These are phyloP conservation scores for Hippophae gyantsensis DNA, from an alignment of 306 rosid species.

Conservation along the genomic window DNA sequence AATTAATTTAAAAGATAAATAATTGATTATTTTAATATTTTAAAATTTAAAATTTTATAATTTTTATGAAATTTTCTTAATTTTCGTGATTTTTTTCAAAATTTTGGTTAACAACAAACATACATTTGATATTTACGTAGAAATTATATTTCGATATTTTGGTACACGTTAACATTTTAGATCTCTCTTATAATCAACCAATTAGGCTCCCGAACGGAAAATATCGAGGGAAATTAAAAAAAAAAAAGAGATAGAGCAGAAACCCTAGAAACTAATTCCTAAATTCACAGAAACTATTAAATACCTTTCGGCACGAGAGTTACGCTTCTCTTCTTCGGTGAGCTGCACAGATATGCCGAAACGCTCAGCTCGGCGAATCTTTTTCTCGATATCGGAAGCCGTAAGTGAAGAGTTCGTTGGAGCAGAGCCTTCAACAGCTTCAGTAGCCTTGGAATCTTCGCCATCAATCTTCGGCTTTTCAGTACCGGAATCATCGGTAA, in stretches of 20 bases:
- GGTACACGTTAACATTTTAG: no score
- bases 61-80: no score
- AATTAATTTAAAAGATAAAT: no score
- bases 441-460: conserved; percentile 23
- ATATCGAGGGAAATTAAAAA: not conserved
- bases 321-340: conserved; percentile 74
- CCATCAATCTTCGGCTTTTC: conserved; percentile 20
- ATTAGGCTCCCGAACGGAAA: not conserved
- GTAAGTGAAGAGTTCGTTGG: conserved; percentile 16
- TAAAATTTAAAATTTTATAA: no score
- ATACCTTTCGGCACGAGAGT: conserved; percentile 85
- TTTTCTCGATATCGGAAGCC: conserved; percentile 51
- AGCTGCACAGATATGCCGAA: conserved; percentile 76
- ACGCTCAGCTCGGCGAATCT: conserved; percentile 82
- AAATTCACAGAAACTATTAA: not conserved
- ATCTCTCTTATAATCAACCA: not conserved
- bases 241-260: not conserved
- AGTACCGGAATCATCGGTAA: conserved; percentile 3
- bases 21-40: no score
- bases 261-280: not conserved
- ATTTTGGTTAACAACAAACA: no score
- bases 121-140: no score
- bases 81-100: no score
- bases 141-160: no score
- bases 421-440: conserved; percentile 7